Conservation (phyloP, 805 yeast species). For the Ogataea chonburiensis region DNA sequence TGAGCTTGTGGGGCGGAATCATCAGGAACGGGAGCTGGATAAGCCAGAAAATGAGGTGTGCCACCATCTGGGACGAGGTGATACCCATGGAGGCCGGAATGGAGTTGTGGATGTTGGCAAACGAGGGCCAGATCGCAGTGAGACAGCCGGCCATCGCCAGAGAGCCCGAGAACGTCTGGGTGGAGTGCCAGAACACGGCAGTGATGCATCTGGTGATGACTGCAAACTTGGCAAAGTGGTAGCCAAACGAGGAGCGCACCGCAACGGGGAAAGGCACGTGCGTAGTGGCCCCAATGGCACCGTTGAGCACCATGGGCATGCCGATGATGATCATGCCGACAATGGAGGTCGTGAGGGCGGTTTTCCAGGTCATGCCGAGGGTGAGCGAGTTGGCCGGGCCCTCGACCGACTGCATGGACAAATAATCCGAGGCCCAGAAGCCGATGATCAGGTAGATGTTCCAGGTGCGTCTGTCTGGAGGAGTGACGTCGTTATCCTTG, state of each 20-base stretch:
- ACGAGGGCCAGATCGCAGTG: conserved; percentile 31
- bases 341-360: conserved; percentile 20
- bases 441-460: conserved; percentile 24
- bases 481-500: conserved; percentile 24
- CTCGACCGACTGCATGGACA: conserved; percentile 26
- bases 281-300: conserved; percentile 35
- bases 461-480: conserved; percentile 26
- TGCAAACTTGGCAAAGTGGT: conserved; percentile 33
- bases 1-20: conserved; percentile 35
- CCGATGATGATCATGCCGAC: conserved; percentile 25
- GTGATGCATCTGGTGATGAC: conserved; percentile 35
- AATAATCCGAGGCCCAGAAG: conserved; percentile 29
- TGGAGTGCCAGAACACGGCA: conserved; percentile 31
- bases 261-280: conserved; percentile 38
- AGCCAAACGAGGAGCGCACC: conserved; percentile 35
- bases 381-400: conserved; percentile 19
- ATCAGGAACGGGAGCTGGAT: conserved; percentile 34
- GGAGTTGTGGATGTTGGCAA: conserved; percentile 23
- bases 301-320: conserved; percentile 26
- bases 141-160: conserved; percentile 31
- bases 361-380: conserved; percentile 24
- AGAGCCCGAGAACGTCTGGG: conserved; percentile 30
- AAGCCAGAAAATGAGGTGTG: conserved; percentile 35
- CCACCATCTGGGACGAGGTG: conserved; percentile 30
- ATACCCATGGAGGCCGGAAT: conserved; percentile 31